Conservation (phyloP, 495 filamentous ascomycete species). For the Lichina pygmaea region DNA sequence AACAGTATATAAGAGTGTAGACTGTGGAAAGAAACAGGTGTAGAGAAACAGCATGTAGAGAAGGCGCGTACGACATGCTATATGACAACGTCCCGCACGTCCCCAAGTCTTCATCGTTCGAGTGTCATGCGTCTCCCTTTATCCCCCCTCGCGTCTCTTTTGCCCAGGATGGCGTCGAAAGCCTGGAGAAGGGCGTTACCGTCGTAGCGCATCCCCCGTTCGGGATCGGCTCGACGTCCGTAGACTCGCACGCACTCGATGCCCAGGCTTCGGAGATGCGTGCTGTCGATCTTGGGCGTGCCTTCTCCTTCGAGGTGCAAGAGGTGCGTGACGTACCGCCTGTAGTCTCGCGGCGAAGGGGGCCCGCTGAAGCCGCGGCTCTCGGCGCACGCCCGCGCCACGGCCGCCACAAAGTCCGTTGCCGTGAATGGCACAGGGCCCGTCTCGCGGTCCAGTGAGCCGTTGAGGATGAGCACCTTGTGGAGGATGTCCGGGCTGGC, state of each 20-base stretch:
- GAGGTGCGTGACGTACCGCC: slow-evolving; percentile 54
- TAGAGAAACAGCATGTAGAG: too few relatives aligned
- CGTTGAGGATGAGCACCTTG: slow-evolving; percentile 73
- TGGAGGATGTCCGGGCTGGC: slow-evolving; percentile 19
- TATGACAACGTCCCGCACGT: too few relatives aligned
- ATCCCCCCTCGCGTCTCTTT: slow-evolving; percentile 26
- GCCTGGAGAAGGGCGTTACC: slow-evolving; percentile 44
- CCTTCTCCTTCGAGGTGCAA: slow-evolving; percentile 52
- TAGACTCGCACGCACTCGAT: slow-evolving; percentile 54
- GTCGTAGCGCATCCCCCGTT: slow-evolving; percentile 43
- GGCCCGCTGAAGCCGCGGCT: slow-evolving; percentile 10
- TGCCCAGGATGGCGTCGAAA: slow-evolving; percentile 51
- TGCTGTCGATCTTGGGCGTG: slow-evolving; percentile 41
- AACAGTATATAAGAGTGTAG: too few relatives aligned
- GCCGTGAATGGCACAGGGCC: slow-evolving; percentile 43
- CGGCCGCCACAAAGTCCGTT: slow-evolving; percentile 50
- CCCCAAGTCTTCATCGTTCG: neutral
- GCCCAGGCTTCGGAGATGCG: slow-evolving; percentile 33
- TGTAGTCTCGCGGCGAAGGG: slow-evolving; percentile 9
- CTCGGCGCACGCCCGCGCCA: slow-evolving; percentile 35
- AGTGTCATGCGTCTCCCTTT: slow-evolving; percentile 17
- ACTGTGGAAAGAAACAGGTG: too few relatives aligned
- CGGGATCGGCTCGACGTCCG: slow-evolving; percentile 26
- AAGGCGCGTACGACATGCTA: too few relatives aligned
- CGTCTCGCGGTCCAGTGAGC: slow-evolving; percentile 62